phyloP scores from a whole-genome alignment of 2,329 filamentous ascomycete species.

The Aspergillus sp. region DNA sequence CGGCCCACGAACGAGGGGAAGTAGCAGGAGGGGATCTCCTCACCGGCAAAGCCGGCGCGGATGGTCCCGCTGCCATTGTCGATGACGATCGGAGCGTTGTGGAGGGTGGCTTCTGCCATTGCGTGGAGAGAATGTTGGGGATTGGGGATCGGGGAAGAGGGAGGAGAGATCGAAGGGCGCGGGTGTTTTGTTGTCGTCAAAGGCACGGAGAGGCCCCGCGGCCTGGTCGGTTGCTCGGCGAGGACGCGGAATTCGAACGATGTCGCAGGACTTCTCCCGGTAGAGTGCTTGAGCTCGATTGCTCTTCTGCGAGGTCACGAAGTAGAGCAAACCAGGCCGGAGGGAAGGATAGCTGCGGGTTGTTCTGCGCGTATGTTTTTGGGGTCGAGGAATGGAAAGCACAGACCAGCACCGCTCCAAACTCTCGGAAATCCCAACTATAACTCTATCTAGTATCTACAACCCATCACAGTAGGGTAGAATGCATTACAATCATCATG shows the following conservation, averaged over 20 bases:
- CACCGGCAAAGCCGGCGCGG: constrained; percentile 92
- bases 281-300: not conserved
- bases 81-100: constrained; percentile 97
- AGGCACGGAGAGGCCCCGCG: constrained; percentile 30
- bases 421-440: too few species aligned
- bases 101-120: constrained; percentile 70
- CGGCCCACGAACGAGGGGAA: constrained; percentile 97
- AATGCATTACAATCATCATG: not conserved
- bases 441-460: too few species aligned
- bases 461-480: too few species aligned
- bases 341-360: not conserved
- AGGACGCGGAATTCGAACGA: not conserved
- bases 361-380: constrained; percentile 2
- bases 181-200: constrained; percentile 24
- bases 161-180: constrained; percentile 15
- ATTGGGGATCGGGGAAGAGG: constrained; percentile 15
- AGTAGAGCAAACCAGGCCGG: not conserved
- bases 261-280: not conserved
- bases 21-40: constrained; percentile 93
- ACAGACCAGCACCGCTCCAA: not conserved
- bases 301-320: not conserved
- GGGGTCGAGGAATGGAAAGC: not conserved
- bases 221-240: constrained; percentile 18
- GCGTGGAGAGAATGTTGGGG: constrained; percentile 23
- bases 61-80: constrained; percentile 99